These are phyloP conservation scores for Trypanosomatidae sp. DNA, from an alignment of 208 protist species.

Conservation along the genomic window DNA sequence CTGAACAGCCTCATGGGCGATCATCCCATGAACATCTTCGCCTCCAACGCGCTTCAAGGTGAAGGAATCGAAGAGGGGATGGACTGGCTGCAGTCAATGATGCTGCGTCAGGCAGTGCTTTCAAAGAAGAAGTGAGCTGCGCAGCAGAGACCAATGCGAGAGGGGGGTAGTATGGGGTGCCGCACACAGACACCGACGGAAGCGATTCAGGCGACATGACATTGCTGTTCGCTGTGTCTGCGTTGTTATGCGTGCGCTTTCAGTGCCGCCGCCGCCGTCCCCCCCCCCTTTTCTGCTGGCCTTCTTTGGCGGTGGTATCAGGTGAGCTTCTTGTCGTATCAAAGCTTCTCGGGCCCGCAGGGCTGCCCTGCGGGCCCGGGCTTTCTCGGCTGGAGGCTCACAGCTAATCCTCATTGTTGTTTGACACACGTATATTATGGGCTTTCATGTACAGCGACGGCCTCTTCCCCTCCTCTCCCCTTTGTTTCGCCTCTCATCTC, in stretches of 20 bases:
- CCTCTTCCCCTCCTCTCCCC: not conserved
- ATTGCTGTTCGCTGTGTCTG: not conserved
- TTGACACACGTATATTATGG: too few relatives aligned
- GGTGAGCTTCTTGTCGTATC: not conserved
- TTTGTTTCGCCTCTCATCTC: not conserved
- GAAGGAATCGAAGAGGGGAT: slow-evolving; percentile 72
- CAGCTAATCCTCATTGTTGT: not conserved
- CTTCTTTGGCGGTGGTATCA: not conserved
- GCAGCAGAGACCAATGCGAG: not conserved
- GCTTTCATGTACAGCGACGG: not conserved
- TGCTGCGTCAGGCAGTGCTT: slow-evolving; percentile 41
- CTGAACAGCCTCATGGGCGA: slow-evolving; percentile 65
- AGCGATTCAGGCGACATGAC: not conserved
- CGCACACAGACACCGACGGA: not conserved
- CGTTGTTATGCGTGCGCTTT: not conserved
- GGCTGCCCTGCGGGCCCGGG: too few relatives aligned
- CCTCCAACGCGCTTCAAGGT: slow-evolving; percentile 72
- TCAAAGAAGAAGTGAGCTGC: slow-evolving; percentile 31
- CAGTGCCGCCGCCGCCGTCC: not conserved
- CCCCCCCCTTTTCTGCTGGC: not conserved
- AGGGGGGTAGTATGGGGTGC: not conserved
- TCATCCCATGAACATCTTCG: slow-evolving; percentile 84
- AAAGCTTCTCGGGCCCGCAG: not conserved
- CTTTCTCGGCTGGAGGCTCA: too few relatives aligned
- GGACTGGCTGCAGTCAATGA: slow-evolving; percentile 58